Evolutionary conservation across 2,329 filamentous ascomycete species (phyloP), one percentile per base, ranked within the genome.

Genomic region (Chrysosporium keratinophilum): DNA sequence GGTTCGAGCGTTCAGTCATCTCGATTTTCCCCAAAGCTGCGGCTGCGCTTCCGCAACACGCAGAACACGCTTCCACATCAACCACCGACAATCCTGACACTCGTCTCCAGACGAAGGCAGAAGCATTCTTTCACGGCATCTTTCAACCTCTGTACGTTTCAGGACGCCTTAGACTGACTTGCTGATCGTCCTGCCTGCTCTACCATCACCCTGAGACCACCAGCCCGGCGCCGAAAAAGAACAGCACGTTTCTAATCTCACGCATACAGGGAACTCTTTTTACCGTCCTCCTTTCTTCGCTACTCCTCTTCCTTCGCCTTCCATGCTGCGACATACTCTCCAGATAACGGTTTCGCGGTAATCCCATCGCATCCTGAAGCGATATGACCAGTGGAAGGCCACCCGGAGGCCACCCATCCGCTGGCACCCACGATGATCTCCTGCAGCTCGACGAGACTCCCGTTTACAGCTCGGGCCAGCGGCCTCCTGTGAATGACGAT

Each of bases 401-500:
- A 65, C 73, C 74, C 64, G 74, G 73, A 67, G 70, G 70, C 68
- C 71, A 72, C 66, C 67, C 71, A 62, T 60, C 67, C 62, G 63
- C 67, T 66, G 65, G 65, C 67, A 69, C 71, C 65, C 67, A 69
- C 64, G 69, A 70, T 59, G 69, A 73, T 60, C 63, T 74, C 54
- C 63, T 75, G 51, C 67, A 71, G 54, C 60, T 73, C 43, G 70
- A 70, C 52, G 67, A 71, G 46, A 62, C 67, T n/a, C 62, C 65
- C 10, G 49, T 43, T 46, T 95, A 96, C 71, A 81, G 79, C 67
- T 78, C 78, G 60, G 88, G 88, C 58, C 85, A 89, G 68, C 81
- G 82, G 55, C 84, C 89, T 48, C 81, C 85, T n/a, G 75, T 87
- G 57, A 84, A 84, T 68, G 89, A 95, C 68, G 85, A 94, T 61